These are phyloP conservation scores for Aspergillus phoenicis DNA, from an alignment of 2,329 filamentous ascomycete species.

Conservation along the genomic window DNA sequence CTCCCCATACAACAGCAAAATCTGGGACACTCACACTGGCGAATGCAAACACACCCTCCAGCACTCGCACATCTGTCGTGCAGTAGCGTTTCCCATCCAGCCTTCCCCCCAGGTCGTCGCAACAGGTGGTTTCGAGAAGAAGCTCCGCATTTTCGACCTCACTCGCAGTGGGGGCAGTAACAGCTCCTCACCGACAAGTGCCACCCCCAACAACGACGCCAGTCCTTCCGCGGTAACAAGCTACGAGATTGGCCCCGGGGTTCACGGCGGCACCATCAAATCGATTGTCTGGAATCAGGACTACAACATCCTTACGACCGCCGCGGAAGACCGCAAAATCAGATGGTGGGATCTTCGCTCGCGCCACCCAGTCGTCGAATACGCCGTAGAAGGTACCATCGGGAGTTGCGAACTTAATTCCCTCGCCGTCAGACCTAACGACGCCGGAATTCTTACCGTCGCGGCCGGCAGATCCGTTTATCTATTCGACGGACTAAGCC, in stretches of 20 bases:
- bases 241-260: slow-evolving; percentile 84
- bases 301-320: slow-evolving; percentile 85
- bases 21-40: slow-evolving; percentile 96
- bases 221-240: slow-evolving; percentile 62
- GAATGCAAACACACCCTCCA: slow-evolving; percentile 84
- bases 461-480: slow-evolving; percentile 93
- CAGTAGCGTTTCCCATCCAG: slow-evolving; percentile 84
- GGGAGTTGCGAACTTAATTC: slow-evolving; percentile 88
- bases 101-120: slow-evolving; percentile 78
- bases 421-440: slow-evolving; percentile 61
- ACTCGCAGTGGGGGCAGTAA: slow-evolving; percentile 54
- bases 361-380: slow-evolving; percentile 72
- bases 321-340: slow-evolving; percentile 84
- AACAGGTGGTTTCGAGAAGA: slow-evolving; percentile 95
- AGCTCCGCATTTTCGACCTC: slow-evolving; percentile 89
- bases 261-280: slow-evolving; percentile 88
- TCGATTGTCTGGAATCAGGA: slow-evolving; percentile 93
- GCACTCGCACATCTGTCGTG: slow-evolving; percentile 93
- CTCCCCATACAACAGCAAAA: slow-evolving; percentile 63
- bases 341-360: slow-evolving; percentile 91
- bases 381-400: slow-evolving; percentile 79
- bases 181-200: slow-evolving; percentile 42
- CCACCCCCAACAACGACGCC: slow-evolving; percentile 40
- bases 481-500: slow-evolving; percentile 79
- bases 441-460: slow-evolving; percentile 77